Conservation (phyloP, 176 grass and related monocot genomes). For the Melocanna baccifera region DNA sequence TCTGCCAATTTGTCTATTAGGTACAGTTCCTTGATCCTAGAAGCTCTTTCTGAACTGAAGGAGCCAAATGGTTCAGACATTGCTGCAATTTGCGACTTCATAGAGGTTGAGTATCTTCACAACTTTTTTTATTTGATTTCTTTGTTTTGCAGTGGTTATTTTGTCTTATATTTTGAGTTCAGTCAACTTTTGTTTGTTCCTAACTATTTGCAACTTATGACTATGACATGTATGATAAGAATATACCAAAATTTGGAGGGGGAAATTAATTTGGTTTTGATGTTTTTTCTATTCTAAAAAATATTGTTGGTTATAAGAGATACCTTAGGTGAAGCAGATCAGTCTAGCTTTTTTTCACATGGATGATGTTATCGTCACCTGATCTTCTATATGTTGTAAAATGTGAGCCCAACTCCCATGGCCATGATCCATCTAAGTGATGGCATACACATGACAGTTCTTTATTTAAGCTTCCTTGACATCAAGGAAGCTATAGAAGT, state of each 20-base stretch:
- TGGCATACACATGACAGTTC: neutral
- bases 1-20: conserved; percentile 39
- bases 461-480: conserved; percentile 16
- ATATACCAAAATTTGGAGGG: neutral
- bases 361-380: neutral
- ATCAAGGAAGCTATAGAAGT: neutral
- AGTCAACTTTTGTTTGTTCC: conserved; percentile 16
- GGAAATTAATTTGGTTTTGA: neutral
- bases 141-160: conserved; percentile 10
- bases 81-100: conserved; percentile 51
- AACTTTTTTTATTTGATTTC: conserved; percentile 7
- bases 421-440: neutral
- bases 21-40: conserved; percentile 74
- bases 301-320: conserved; percentile 14
- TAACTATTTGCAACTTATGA: conserved; percentile 1
- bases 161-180: conserved; percentile 8
- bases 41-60: conserved; percentile 70
- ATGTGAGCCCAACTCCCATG: neutral
- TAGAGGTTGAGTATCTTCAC: conserved; percentile 55
- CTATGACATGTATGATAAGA: neutral
- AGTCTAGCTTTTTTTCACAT: neutral
- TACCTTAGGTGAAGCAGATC: neutral
- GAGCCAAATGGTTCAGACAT: conserved; percentile 81
- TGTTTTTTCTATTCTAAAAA: conserved; percentile 19
- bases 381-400: neutral